phyloP scores from a whole-genome alignment of 1,284 basidiomycete genomes.

The Erythrobasidium hasegawianum region DNA sequence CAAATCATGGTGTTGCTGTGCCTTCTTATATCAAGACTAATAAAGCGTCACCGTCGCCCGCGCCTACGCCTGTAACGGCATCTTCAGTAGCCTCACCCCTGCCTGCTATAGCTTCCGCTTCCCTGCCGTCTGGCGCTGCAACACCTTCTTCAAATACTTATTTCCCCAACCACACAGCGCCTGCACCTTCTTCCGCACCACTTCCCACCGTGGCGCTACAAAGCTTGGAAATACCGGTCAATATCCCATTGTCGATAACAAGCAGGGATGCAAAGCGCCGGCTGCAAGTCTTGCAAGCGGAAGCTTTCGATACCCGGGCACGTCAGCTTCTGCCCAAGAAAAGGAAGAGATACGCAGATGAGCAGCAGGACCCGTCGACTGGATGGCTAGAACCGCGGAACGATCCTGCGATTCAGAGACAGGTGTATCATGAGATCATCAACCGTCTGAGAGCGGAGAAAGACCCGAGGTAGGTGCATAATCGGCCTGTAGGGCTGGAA shows the following conservation, averaged over 20 bases:
- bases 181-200: not conserved
- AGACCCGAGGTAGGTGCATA: not conserved
- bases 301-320: slow-evolving; percentile 2
- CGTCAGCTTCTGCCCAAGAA: slow-evolving; percentile 19
- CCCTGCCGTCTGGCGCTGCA: not conserved
- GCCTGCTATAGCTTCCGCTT: not conserved
- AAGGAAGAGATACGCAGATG: slow-evolving; percentile 20
- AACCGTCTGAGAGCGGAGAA: slow-evolving; percentile 16
- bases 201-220: not conserved
- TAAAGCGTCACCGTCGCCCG: not conserved
- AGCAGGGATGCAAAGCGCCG: slow-evolving; percentile 16
- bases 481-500: not conserved
- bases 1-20: not conserved
- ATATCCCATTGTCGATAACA: slow-evolving; percentile 12
- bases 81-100: not conserved
- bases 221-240: slow-evolving; percentile 13
- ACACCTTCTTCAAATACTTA: not conserved
- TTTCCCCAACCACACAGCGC: not conserved
- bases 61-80: not conserved
- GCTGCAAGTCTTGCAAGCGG: slow-evolving; percentile 18
- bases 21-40: no score
- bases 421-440: slow-evolving; percentile 22
- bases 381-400: slow-evolving; percentile 22
- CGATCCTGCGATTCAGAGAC: slow-evolving; percentile 9
- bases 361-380: slow-evolving; percentile 11